Evolutionary conservation across 2,329 filamentous ascomycete genomes (phyloP).

Genomic region (Colletotrichum cereale): DNA sequence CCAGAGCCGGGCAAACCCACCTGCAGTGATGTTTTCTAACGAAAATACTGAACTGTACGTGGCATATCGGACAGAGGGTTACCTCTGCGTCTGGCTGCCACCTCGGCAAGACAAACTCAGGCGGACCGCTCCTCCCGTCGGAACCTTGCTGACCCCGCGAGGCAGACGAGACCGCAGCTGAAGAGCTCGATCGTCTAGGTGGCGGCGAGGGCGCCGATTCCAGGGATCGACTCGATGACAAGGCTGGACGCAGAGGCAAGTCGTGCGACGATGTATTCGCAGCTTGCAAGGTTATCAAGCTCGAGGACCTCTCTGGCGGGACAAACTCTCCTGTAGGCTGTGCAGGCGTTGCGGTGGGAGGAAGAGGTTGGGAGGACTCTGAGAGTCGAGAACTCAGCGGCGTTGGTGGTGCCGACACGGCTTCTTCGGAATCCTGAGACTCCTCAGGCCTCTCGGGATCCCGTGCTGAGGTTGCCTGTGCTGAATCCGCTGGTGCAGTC

Average conservation of each 20-base stretch:
- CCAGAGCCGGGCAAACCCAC: slow-evolving; percentile 56
- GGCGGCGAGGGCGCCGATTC: slow-evolving; percentile 35
- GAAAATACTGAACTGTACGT: slow-evolving; percentile 83
- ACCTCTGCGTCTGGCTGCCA: slow-evolving; percentile 94
- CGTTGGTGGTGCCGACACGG: slow-evolving; percentile 34
- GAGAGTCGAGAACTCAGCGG: slow-evolving; percentile 35
- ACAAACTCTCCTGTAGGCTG: slow-evolving; percentile 35
- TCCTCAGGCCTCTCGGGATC: slow-evolving; percentile 26
- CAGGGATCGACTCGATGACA: slow-evolving; percentile 11
- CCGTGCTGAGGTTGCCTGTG: slow-evolving; percentile 39
- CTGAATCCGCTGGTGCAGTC: slow-evolving; percentile 21
- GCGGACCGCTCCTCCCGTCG: slow-evolving; percentile 30
- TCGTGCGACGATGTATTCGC: slow-evolving; percentile 17
- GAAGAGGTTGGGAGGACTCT: slow-evolving; percentile 36
- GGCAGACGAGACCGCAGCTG: not conserved
- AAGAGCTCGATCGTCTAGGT: slow-evolving; percentile 25
- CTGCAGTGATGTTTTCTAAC: slow-evolving; percentile 94
- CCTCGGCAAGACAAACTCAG: slow-evolving; percentile 72
- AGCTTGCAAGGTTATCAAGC: slow-evolving; percentile 14
- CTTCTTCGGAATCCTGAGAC: slow-evolving; percentile 40
- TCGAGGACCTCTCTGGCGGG: slow-evolving; percentile 35
- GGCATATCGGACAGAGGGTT: slow-evolving; percentile 86
- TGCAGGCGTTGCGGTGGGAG: slow-evolving; percentile 35
- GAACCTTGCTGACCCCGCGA: slow-evolving; percentile 21
- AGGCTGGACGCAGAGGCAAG: slow-evolving; percentile 19